Evolutionary conservation across 495 filamentous ascomycete species (phyloP), one percentile per base, ranked within the genome.

Genomic region (Aspergillus incahuasiensis): DNA sequence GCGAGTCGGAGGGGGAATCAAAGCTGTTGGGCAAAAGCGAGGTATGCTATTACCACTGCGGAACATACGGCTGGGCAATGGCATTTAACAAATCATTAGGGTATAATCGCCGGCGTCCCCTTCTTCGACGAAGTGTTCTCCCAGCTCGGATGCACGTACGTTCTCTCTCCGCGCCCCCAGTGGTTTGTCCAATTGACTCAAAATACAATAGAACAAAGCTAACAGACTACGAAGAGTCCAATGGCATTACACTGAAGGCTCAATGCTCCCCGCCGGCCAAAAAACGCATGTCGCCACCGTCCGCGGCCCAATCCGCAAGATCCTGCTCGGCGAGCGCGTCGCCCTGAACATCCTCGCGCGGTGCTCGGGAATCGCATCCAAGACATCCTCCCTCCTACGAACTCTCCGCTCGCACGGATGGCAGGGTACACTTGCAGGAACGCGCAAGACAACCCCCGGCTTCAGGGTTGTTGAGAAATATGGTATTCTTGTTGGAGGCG

Each of bases 401-500:
- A 74, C 82, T 40, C 75, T 86, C 18, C 79, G 82, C 43, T 61
- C 72, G 1, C 74, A 81, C 39, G 91, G 91, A 13, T 96, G 91
- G 77, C 71, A 73, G 48, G 90, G 91, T 35, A 87, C 81, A n/a
- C 72, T 98, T n/a, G 91, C 92, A 0, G 94, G 94, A 32, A 98
- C 94, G 16, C 79, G 94, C 58, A 98, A 98, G 75, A 97, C 95
- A 3, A 98, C 94, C 1, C 94, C 94, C 0, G 94, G 95, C 0
- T 97, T 97, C 73, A 81, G 94, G 3, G 75, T 98, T 8, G 91
- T 97, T 2, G 94, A 98, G 77, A 98, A 98, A 76, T 98, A 97
- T 68, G 94, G 90, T 48, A 95, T 98, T 84, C 74, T 96, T 13
- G 85, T 96, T 13, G 94, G 92, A 18, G 95, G 95, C 16, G 89